These are phyloP conservation scores for Meyerozyma athensensis DNA, from an alignment of 1,139 yeast species.

Conservation along the genomic window DNA sequence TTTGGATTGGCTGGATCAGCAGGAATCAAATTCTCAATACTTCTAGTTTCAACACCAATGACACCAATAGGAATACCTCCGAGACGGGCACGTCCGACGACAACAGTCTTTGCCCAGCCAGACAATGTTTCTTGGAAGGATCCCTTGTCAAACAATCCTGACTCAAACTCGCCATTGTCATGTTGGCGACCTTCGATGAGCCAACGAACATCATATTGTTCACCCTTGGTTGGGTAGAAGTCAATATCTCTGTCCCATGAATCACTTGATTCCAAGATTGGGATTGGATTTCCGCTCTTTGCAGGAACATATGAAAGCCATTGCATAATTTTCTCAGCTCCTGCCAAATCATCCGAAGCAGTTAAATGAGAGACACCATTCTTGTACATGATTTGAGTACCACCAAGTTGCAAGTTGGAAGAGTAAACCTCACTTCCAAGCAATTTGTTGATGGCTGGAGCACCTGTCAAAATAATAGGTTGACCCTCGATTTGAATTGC, in stretches of 20 bases:
- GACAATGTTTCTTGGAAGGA: constrained; percentile 97
- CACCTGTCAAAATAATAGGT: constrained; percentile 97
- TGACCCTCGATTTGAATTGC: constrained; percentile 98
- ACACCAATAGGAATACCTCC: constrained; percentile 99
- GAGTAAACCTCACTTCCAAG: constrained; percentile 96
- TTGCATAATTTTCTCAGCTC: constrained; percentile 89
- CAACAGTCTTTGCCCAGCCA: constrained; percentile 99
- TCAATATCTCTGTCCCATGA: constrained; percentile 93
- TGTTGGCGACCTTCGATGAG: constrained; percentile 79
- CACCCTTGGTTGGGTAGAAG: constrained; percentile 66
- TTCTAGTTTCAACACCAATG: constrained; percentile 90
- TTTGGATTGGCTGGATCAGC: constrained; percentile 98
- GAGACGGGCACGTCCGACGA: constrained; percentile 95
- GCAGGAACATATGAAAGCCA: constrained; percentile 98
- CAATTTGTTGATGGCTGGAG: constrained; percentile 95
- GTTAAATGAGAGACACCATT: constrained; percentile 98
- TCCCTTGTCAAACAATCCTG: constrained; percentile 84
- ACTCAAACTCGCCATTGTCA: constrained; percentile 66
- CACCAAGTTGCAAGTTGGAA: constrained; percentile 95
- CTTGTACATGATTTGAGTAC: constrained; percentile 97
- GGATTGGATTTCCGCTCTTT: constrained; percentile 84
- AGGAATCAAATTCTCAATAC: constrained; percentile 83
- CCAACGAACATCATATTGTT: constrained; percentile 90
- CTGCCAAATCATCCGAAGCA: constrained; percentile 92
- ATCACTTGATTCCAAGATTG: constrained; percentile 78